phyloP scores from a whole-genome alignment of 768 basidiomycete species.

The Xerocomellus amylosporus region DNA sequence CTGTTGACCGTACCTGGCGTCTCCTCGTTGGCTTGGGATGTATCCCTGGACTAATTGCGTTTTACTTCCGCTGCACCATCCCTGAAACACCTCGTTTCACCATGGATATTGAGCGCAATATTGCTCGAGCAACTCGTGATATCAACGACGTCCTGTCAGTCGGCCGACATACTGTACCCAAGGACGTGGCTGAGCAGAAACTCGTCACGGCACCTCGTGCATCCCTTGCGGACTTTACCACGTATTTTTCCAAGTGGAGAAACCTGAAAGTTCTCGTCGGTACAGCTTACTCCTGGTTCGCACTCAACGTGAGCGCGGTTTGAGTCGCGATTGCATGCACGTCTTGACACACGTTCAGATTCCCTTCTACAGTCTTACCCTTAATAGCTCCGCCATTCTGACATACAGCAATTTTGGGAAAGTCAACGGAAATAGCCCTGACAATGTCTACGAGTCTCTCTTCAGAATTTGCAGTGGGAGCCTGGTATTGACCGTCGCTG shows the following conservation, averaged over 20 bases:
- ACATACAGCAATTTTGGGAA: slow-evolving; percentile 65
- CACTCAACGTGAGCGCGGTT: slow-evolving; percentile 59
- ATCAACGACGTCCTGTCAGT: slow-evolving; percentile 60
- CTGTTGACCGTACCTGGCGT: slow-evolving; percentile 81
- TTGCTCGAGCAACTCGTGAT: slow-evolving; percentile 68
- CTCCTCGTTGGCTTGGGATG: slow-evolving; percentile 84
- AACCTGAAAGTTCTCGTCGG: slow-evolving; percentile 80
- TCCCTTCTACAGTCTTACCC: slow-evolving; percentile 83
- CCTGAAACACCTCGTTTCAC: slow-evolving; percentile 90
- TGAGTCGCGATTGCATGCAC: not conserved
- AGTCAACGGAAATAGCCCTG: slow-evolving; percentile 24
- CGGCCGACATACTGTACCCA: slow-evolving; percentile 42
- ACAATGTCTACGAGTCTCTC: slow-evolving; percentile 23
- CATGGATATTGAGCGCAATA: slow-evolving; percentile 84
- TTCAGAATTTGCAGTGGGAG: slow-evolving; percentile 22
- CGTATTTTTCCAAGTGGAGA: slow-evolving; percentile 67
- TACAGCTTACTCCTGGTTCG: slow-evolving; percentile 83
- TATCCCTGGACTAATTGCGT: slow-evolving; percentile 71
- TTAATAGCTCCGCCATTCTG: slow-evolving; percentile 78
- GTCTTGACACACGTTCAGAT: slow-evolving; percentile 43
- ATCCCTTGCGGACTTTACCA: slow-evolving; percentile 58
- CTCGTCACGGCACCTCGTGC: slow-evolving; percentile 64
- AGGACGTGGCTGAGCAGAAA: slow-evolving; percentile 44
- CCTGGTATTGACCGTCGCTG: slow-evolving; percentile 16
- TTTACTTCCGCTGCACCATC: slow-evolving; percentile 89